These are phyloP conservation scores for Penicillium lividum DNA, from an alignment of 495 filamentous ascomycete species.

Conservation along the genomic window DNA sequence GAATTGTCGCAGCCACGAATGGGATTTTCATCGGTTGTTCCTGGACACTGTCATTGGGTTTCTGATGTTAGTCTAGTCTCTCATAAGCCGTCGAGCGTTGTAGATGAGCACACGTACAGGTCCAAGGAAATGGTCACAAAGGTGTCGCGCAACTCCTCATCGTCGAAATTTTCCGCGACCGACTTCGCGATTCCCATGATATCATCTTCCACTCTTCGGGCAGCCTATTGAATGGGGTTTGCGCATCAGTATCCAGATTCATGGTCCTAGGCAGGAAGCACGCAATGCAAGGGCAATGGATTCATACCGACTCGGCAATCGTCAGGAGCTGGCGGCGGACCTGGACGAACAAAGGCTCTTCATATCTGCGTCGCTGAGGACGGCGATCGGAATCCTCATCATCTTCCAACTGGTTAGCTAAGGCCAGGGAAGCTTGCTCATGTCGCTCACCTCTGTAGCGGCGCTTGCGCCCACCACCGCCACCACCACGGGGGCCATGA, in stretches of 20 bases:
- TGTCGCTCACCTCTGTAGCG: constrained; percentile 54
- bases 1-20: constrained; percentile 78
- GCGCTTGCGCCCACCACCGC: constrained; percentile 67
- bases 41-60: constrained; percentile 46
- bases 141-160: constrained; percentile 66
- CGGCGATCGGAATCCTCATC: constrained; percentile 76
- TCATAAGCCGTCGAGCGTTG: neutral
- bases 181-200: constrained; percentile 71
- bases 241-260: constrained; percentile 16
- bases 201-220: constrained; percentile 80
- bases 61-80: constrained; percentile 14
- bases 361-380: constrained; percentile 73
- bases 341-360: constrained; percentile 73
- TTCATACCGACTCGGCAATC: constrained; percentile 77
- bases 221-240: constrained; percentile 46
- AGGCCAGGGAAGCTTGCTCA: constrained; percentile 8
- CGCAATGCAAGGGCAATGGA: constrained; percentile 8
- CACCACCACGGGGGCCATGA: constrained; percentile 48
- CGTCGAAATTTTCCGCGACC: constrained; percentile 77
- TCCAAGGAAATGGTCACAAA: constrained; percentile 73
- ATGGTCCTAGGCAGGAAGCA: neutral
- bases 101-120: constrained; percentile 53
- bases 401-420: constrained; percentile 46
- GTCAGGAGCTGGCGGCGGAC: constrained; percentile 77
- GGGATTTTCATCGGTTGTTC: constrained; percentile 98